A percentile compares a stretch with the other conserved stretches of the same genome.
Evolutionary conservation across 495 filamentous ascomycete species (phyloP).

Genomic region (Penicillium cinerascens): DNA sequence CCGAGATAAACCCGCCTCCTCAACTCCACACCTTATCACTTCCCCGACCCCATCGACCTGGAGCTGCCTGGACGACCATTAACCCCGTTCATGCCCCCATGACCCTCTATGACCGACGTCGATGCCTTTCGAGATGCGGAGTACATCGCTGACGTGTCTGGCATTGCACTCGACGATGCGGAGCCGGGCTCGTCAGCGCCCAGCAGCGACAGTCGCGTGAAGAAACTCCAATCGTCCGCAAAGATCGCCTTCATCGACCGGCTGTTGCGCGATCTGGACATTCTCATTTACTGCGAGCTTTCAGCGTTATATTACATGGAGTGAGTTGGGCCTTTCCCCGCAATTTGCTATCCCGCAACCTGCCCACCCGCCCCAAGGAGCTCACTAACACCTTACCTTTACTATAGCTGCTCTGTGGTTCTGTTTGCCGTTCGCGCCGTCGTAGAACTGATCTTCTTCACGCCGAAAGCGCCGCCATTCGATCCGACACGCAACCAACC

Average conservation of each 20-base stretch:
- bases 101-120: conserved; percentile 51
- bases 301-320: conserved; percentile 88
- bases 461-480: conserved; percentile 69
- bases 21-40: conserved; percentile 16
- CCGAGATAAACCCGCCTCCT: conserved; percentile 24
- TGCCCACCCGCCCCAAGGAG: neutral
- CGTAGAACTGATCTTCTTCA: conserved; percentile 72
- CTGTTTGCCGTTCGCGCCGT: conserved; percentile 66
- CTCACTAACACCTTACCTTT: neutral
- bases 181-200: conserved; percentile 11
- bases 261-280: conserved; percentile 70
- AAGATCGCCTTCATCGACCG: conserved; percentile 62
- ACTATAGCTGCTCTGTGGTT: conserved; percentile 68
- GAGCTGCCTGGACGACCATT: conserved; percentile 10
- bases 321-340: conserved; percentile 44
- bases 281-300: conserved; percentile 75
- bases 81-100: conserved; percentile 37
- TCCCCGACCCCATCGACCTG: conserved; percentile 2
- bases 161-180: conserved; percentile 36
- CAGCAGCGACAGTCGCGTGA: conserved; percentile 29
- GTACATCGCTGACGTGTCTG: conserved; percentile 50
- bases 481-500: conserved; percentile 59
- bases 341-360: neutral
- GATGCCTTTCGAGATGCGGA: conserved; percentile 51
- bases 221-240: conserved; percentile 35